These are phyloP conservation scores for Aspergillus sp. DNA, from an alignment of 2,329 filamentous ascomycete species.

Conservation along the genomic window DNA sequence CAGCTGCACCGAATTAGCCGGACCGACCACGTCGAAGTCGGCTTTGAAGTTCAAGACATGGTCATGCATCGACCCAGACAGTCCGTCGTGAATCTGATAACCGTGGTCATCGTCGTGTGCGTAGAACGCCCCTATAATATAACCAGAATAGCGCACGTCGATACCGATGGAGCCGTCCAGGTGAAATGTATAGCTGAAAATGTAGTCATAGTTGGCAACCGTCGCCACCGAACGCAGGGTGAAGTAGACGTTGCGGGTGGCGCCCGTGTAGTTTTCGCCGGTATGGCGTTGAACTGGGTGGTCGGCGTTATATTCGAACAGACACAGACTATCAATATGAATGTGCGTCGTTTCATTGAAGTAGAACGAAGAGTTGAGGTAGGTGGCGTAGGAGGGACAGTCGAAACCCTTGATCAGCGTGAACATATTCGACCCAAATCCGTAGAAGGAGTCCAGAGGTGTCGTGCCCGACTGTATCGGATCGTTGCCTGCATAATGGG, in stretches of 20 bases:
- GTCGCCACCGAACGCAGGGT: slow-evolving; percentile 15
- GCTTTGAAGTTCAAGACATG: slow-evolving; percentile 18
- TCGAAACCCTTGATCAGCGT: slow-evolving; percentile 27
- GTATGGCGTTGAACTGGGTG: slow-evolving; percentile 9
- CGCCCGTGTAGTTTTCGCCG: slow-evolving; percentile 1
- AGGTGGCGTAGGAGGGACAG: slow-evolving; percentile 27
- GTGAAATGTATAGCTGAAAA: slow-evolving; percentile 14
- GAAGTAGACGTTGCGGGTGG: slow-evolving; percentile 15
- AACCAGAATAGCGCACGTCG: slow-evolving; percentile 12
- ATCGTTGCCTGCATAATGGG: slow-evolving; percentile 14
- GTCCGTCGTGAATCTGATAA: slow-evolving; percentile 15
- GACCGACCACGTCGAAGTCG: slow-evolving; percentile 16
- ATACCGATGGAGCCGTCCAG: slow-evolving; percentile 15
- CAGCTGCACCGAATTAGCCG: slow-evolving; percentile 12
- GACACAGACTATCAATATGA: slow-evolving; percentile 13
- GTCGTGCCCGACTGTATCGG: slow-evolving; percentile 11
- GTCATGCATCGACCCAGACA: slow-evolving; percentile 18
- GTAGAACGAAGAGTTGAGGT: slow-evolving; percentile 28
- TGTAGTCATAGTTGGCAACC: slow-evolving; percentile 17
- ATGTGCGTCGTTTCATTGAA: slow-evolving; percentile 15
- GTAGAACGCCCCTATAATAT: slow-evolving; percentile 13
- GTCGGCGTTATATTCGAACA: slow-evolving; percentile 15
- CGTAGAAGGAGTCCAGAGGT: slow-evolving; percentile 15
- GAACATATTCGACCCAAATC: slow-evolving; percentile 12
- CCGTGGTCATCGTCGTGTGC: slow-evolving; percentile 16